These are phyloP conservation scores for Phoenix dactylifera DNA, from an alignment of 176 grass and related monocot species.

Conservation along the genomic window DNA sequence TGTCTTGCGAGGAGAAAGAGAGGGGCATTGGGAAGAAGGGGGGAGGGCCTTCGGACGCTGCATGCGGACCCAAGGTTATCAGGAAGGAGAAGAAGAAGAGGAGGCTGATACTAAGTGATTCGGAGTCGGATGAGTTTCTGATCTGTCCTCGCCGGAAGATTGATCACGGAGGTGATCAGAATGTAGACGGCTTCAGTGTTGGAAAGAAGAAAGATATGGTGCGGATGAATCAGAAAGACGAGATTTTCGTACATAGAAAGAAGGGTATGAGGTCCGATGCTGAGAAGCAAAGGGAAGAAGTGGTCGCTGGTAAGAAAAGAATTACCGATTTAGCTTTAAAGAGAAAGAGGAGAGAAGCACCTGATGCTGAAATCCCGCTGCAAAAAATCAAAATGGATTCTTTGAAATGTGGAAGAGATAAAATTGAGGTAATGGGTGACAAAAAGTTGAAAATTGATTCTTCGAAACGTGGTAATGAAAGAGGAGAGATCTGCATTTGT, in stretches of 20 bases:
- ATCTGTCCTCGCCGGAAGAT: slow-evolving; percentile 26
- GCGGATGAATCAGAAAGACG: neutral
- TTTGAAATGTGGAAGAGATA: slow-evolving; percentile 5
- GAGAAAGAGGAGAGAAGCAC: slow-evolving; percentile 4
- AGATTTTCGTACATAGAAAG: no score
- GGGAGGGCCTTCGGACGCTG: neutral
- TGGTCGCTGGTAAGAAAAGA: slow-evolving; percentile 22
- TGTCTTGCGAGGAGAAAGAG: slow-evolving; percentile 21
- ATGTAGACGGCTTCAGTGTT: slow-evolving; percentile 1
- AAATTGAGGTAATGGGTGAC: slow-evolving; percentile 15
- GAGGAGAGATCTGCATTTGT: slow-evolving; percentile 40
- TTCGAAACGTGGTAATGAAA: slow-evolving; percentile 40
- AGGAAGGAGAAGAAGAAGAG: slow-evolving; percentile 33
- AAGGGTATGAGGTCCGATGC: slow-evolving; percentile 11
- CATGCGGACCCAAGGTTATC: neutral
- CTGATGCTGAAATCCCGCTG: slow-evolving; percentile 19
- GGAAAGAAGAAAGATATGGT: slow-evolving; percentile 16
- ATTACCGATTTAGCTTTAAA: slow-evolving; percentile 3
- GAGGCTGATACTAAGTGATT: slow-evolving; percentile 48
- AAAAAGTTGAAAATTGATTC: slow-evolving; percentile 42
- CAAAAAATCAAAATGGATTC: slow-evolving; percentile 25
- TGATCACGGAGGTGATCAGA: slow-evolving; percentile 8
- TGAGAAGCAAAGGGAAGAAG: neutral
- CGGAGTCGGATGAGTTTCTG: slow-evolving; percentile 43
- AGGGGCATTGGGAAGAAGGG: slow-evolving; percentile 1